Conservation (phyloP, 2,329 filamentous ascomycete genomes). For the Fusarium penzigii region DNA sequence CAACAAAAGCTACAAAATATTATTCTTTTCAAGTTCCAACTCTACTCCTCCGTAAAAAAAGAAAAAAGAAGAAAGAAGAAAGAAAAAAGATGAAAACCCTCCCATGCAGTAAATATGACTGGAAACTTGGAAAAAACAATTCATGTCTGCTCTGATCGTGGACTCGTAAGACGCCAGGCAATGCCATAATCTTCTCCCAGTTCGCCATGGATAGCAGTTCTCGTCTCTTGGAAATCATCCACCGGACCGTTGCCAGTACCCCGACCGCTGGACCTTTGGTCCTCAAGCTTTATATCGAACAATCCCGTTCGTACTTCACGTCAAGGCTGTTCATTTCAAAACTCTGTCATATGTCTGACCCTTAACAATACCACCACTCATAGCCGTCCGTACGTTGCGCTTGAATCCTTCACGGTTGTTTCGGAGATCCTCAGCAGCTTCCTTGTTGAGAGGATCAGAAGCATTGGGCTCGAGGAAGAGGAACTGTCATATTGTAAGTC, state of each 20-base stretch:
- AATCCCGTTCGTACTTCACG: constrained; percentile 6
- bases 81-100: too few relatives aligned
- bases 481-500: constrained; percentile 60
- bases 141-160: background rate
- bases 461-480: constrained; percentile 97
- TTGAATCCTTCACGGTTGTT: constrained; percentile 86
- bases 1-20: background rate
- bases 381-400: constrained; percentile 81
- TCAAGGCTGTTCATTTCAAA: constrained; percentile 52
- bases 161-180: constrained; percentile 13
- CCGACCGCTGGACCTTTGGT: background rate
- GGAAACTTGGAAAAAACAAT: background rate
- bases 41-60: background rate
- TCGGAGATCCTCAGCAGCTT: constrained; percentile 90
- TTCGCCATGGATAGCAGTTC: constrained; percentile 10
- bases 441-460: constrained; percentile 96
- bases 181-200: constrained; percentile 12
- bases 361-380: constrained; percentile 78
- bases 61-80: too few relatives aligned
- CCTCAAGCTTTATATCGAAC: constrained; percentile 6
- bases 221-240: constrained; percentile 3
- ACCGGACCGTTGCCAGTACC: background rate
- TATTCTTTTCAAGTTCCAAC: constrained; percentile 7
- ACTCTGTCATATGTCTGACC: constrained; percentile 78
- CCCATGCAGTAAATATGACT: background rate